Evolutionary conservation across 805 yeast species (phyloP).

Genomic region (Barnettozyma californica): DNA sequence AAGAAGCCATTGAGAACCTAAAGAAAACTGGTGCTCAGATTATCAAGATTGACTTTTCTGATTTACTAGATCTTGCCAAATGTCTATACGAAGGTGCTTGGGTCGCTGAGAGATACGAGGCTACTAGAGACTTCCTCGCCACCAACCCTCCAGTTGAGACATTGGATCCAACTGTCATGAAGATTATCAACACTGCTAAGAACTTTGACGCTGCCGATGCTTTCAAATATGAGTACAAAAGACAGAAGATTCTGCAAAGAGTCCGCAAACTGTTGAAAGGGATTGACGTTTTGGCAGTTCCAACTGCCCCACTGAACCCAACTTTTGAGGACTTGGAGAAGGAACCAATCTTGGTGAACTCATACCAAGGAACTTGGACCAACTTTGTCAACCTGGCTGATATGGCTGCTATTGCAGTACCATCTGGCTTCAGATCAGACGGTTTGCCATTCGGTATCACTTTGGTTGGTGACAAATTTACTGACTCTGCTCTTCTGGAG

Average conservation of each 20-base stretch:
- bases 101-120: slow-evolving; percentile 94
- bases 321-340: slow-evolving; percentile 62
- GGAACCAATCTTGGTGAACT: slow-evolving; percentile 81
- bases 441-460: slow-evolving; percentile 92
- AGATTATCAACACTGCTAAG: slow-evolving; percentile 75
- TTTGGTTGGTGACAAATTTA: slow-evolving; percentile 70
- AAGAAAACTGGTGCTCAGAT: slow-evolving; percentile 52
- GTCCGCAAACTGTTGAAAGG: slow-evolving; percentile 48
- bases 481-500: slow-evolving; percentile 85
- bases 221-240: slow-evolving; percentile 79
- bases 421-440: slow-evolving; percentile 83
- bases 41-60: slow-evolving; percentile 63
- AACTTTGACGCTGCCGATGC: slow-evolving; percentile 76
- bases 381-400: slow-evolving; percentile 95
- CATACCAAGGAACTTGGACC: slow-evolving; percentile 96
- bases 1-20: slow-evolving; percentile 52
- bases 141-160: slow-evolving; percentile 64
- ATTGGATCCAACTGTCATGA: slow-evolving; percentile 78
- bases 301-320: slow-evolving; percentile 93
- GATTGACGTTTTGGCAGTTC: slow-evolving; percentile 78
- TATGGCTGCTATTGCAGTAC: slow-evolving; percentile 84
- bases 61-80: slow-evolving; percentile 74
- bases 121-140: slow-evolving; percentile 65
- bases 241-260: slow-evolving; percentile 71
- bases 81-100: slow-evolving; percentile 97